Base-by-base conservation (phyloP, 2,329 filamentous ascomycete species). In the Dendryphion nanum region DNA sequence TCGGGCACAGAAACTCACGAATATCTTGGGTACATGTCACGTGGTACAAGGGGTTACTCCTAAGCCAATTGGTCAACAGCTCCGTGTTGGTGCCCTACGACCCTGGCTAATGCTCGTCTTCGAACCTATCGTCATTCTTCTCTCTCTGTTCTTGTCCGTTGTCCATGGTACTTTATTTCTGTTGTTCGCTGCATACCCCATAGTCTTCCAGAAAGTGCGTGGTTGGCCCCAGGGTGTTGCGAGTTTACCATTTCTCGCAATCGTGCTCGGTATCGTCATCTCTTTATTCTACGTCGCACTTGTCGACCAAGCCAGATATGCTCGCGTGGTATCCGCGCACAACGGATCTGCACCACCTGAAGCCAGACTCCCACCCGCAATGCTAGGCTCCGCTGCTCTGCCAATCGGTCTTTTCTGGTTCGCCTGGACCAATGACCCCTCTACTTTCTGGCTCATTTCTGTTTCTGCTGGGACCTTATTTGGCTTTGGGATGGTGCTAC, bases 41-140 rank as follows among this genome's bases (percentile, higher is more conserved):
- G 82, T 0, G 84, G 31, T 19, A 16, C 31, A 33, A 15, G 16
- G 20, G 16, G 18, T 33, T 10, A 18, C 18, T 18, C 31, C 20
- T 10, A 33, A 21, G 17, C 18, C 18, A 15, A 33, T 33, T 18
- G 31, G 10, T 16, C 16, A 33, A 15, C 7, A 21, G 31, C 20
- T 19, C 31, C 31, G n/a, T n/a, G n/a, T n/a, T n/a, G n/a, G n/a
- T n/a, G n/a, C 20, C 31, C 31, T 85, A 21, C 75, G 82, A 0
- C 84, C 83, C 0, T 73, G 85, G 18, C 75, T 81, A 47, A 71
- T 88, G 10, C 71, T 88, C 4, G 59, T 67, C 33, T 38, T 36
- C 20, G 85, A 81, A 3, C 84, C 83, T 1, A 86, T 86, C 40
- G 83, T 81, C 58, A 78, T 83, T 51, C 71, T 83, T 6, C 72